These are phyloP conservation scores for Aspergillus carlsbadensis DNA, from an alignment of 495 filamentous ascomycete genomes.

Conservation along the genomic window DNA sequence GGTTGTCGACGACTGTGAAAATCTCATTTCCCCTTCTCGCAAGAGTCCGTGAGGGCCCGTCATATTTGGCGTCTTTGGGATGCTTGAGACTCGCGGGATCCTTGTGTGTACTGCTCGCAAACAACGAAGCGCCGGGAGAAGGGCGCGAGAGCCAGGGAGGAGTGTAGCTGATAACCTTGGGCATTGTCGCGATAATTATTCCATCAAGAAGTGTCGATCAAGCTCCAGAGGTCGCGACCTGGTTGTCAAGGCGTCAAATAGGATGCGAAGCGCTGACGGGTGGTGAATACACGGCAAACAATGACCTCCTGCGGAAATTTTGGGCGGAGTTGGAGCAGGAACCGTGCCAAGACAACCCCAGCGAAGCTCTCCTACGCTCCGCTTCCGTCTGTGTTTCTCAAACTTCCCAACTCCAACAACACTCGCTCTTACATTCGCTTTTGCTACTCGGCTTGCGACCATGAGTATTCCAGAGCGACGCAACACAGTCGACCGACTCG, in stretches of 20 bases:
- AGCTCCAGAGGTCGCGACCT: neutral
- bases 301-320: constrained; percentile 8
- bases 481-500: constrained; percentile 80
- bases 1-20: constrained; percentile 78
- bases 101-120: constrained; percentile 46
- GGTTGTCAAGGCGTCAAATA: neutral
- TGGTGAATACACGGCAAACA: neutral
- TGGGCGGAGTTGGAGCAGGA: constrained; percentile 10
- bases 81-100: constrained; percentile 31
- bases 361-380: constrained; percentile 9
- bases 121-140: constrained; percentile 70
- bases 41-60: constrained; percentile 64
- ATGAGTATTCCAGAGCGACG: constrained; percentile 16
- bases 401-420: neutral
- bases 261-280: constrained; percentile 2
- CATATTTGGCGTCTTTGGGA: constrained; percentile 37
- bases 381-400: neutral
- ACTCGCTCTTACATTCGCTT: neutral
- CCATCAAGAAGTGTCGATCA: neutral
- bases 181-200: constrained; percentile 53
- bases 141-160: constrained; percentile 79
- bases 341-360: constrained; percentile 17
- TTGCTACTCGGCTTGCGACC: neutral
- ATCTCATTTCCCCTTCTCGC: constrained; percentile 75
- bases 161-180: constrained; percentile 75